These are phyloP conservation scores for Phylloporus sp. DNA, from an alignment of 768 basidiomycete genomes.

Conservation along the genomic window DNA sequence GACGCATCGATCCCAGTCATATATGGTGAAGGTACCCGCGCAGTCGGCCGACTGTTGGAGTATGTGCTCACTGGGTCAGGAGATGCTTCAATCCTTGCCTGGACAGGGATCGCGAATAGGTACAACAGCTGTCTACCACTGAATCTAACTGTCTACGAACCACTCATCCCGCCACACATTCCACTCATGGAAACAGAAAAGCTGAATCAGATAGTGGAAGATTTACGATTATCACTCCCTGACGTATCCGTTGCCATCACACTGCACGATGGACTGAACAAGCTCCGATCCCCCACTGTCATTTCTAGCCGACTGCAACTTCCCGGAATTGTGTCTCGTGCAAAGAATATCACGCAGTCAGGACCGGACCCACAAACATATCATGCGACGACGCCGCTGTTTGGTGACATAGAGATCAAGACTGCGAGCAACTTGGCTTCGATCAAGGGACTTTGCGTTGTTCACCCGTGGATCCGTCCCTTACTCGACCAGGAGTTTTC, in stretches of 20 bases:
- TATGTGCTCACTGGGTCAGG: constrained; percentile 9
- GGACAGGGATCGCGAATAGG: constrained; percentile 5
- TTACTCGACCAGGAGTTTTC: no score
- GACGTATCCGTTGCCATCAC: not conserved
- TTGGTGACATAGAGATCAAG: constrained; percentile 1
- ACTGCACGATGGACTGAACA: not conserved
- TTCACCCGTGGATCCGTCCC: no score
- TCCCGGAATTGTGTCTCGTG: not conserved
- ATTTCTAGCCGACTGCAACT: constrained; percentile 2
- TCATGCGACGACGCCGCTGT: not conserved
- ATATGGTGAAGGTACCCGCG: no score
- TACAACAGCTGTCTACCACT: constrained; percentile 5
- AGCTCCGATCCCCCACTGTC: not conserved
- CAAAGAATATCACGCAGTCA: not conserved
- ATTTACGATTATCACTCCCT: not conserved
- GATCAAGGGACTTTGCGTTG: not conserved
- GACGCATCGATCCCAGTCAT: no score
- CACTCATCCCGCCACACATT: constrained; percentile 1
- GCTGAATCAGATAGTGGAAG: not conserved
- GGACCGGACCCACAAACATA: not conserved
- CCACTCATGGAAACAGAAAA: not conserved
- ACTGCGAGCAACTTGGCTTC: not conserved
- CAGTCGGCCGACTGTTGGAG: constrained; percentile 15
- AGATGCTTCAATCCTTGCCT: constrained; percentile 11
- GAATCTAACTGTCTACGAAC: constrained; percentile 3